phyloP scores from a whole-genome alignment of 768 basidiomycete species.

The Pluteus cervinus region DNA sequence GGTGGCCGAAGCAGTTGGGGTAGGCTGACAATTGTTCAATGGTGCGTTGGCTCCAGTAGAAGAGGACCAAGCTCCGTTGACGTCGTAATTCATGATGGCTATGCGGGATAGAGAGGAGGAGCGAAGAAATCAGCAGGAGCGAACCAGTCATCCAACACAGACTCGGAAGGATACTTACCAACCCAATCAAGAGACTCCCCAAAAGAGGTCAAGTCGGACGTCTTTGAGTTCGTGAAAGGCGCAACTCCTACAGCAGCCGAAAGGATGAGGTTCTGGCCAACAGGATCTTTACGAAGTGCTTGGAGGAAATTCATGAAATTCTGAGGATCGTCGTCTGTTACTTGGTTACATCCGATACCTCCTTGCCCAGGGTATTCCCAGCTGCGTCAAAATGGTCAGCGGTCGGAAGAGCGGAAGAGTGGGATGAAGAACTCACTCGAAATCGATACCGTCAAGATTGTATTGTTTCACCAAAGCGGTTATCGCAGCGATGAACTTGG shows the following conservation, averaged over 20 bases:
- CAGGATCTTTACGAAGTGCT: conserved; percentile 50
- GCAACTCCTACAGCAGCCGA: conserved; percentile 36
- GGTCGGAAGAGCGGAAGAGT: neutral
- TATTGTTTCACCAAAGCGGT: conserved; percentile 42
- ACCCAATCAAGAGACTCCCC: conserved; percentile 54
- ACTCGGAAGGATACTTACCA: conserved; percentile 16
- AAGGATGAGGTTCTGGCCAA: conserved; percentile 50
- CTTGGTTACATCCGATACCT: conserved; percentile 68
- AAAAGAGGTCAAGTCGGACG: conserved; percentile 66
- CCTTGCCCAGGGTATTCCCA: conserved; percentile 79
- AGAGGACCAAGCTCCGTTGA: conserved; percentile 43
- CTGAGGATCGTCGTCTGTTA: conserved; percentile 53
- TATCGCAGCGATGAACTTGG: conserved; percentile 59
- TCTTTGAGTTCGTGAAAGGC: conserved; percentile 38
- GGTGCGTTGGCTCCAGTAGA: conserved; percentile 81
- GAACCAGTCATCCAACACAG: neutral
- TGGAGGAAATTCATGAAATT: conserved; percentile 79
- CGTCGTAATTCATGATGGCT: conserved; percentile 63
- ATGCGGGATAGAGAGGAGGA: conserved; percentile 1
- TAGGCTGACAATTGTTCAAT: conserved; percentile 61
- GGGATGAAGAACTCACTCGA: conserved; percentile 30
- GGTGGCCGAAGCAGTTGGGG: conserved; percentile 66
- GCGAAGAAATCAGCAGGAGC: neutral
- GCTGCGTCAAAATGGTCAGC: conserved; percentile 16
- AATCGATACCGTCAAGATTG: conserved; percentile 52